Evolutionary conservation across 257 asterid species (phyloP).

Genomic region (Gentiana dahurica): DNA sequence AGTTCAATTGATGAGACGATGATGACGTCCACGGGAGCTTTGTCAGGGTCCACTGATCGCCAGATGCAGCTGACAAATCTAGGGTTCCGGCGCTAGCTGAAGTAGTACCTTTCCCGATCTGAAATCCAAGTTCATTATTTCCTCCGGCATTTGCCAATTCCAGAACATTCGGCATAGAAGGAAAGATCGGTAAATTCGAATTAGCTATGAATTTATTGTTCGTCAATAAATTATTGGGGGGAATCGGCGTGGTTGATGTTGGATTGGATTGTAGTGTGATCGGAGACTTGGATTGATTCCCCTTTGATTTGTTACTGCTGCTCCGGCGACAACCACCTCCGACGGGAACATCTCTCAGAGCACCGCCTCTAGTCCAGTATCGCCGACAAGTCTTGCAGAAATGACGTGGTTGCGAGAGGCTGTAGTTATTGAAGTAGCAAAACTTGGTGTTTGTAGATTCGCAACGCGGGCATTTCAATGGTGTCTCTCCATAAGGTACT

Average conservation of each 20-base stretch:
- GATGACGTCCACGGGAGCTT: slow-evolving; percentile 15
- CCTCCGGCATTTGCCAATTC: slow-evolving; percentile 7
- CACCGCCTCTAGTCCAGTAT: slow-evolving; percentile 36
- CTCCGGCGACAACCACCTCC: slow-evolving; percentile 37
- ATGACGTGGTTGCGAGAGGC: slow-evolving; percentile 33
- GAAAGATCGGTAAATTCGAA: slow-evolving; percentile 17
- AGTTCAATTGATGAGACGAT: slow-evolving; percentile 12
- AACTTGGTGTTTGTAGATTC: slow-evolving; percentile 30
- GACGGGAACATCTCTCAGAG: slow-evolving; percentile 26
- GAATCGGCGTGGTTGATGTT: no score
- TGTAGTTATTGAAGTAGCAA: slow-evolving; percentile 33
- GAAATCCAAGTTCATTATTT: slow-evolving; percentile 11
- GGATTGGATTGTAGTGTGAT: slow-evolving; percentile 1
- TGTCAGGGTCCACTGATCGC: slow-evolving; percentile 22
- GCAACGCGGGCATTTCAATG: slow-evolving; percentile 31
- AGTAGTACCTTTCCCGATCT: background rate
- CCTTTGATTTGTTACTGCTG: slow-evolving; percentile 24
- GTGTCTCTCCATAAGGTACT: slow-evolving; percentile 17
- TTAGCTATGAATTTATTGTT: slow-evolving; percentile 7
- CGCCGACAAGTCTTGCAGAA: slow-evolving; percentile 37
- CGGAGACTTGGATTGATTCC: slow-evolving; percentile 19
- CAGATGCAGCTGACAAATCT: slow-evolving; percentile 12
- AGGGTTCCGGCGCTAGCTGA: slow-evolving; percentile 2
- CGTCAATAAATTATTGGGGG: no score
- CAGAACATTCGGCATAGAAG: slow-evolving; percentile 14